phyloP scores from a whole-genome alignment of 108 stramenopile genomes.

The Cyclotella sp. region DNA sequence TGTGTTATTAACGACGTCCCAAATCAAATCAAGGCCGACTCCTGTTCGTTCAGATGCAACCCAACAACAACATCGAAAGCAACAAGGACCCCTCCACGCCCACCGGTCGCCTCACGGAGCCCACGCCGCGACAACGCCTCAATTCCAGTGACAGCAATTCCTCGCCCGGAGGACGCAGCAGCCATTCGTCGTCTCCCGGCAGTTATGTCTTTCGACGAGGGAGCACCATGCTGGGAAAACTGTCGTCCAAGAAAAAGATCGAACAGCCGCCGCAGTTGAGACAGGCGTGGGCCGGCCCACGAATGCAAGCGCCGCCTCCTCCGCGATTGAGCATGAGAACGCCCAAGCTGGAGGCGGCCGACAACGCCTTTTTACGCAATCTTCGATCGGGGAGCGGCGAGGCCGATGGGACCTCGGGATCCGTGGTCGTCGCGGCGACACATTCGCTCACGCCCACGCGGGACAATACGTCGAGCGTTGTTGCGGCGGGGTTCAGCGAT shows the following conservation, averaged over 20 bases:
- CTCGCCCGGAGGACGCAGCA: background rate
- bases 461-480: conserved; percentile 1
- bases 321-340: background rate
- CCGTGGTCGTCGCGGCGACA: background rate
- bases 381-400: background rate
- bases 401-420: background rate
- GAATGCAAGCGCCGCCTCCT: background rate
- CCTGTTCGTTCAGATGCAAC: background rate
- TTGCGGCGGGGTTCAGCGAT: conserved; percentile 9
- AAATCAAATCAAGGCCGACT: background rate
- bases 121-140: background rate
- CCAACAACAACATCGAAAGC: background rate
- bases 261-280: background rate
- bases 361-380: background rate
- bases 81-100: background rate
- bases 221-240: background rate
- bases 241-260: background rate
- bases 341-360: background rate
- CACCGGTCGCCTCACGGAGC: background rate
- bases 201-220: background rate
- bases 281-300: background rate
- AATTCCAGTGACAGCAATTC: background rate
- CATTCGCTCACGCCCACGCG: conserved; percentile 3
- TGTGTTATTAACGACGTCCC: background rate
- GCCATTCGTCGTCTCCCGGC: conserved; percentile 1